Base-by-base conservation (phyloP, 139 green algal genomes). In the Pseudopediastrum boryanum region DNA sequence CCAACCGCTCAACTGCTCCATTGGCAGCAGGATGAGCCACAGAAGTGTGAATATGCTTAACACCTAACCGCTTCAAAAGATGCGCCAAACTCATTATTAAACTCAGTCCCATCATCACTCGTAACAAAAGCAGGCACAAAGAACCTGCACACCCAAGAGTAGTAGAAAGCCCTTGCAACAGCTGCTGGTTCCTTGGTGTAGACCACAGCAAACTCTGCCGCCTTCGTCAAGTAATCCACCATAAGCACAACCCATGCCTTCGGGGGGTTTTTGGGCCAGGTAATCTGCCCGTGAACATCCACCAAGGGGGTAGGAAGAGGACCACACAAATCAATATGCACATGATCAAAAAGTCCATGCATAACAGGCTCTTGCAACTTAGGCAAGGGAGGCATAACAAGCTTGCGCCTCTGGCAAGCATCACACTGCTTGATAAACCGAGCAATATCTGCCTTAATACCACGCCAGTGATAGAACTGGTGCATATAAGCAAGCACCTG, bases 391-490 rank as follows among this genome's bases (percentile, higher is more conserved):
- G n/a, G n/a, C n/a, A n/a, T n/a, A n/a, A n/a, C n/a, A n/a, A n/a
- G n/a, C n/a, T n/a, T n/a, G n/a, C n/a, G n/a, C n/a, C n/a, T n/a
- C n/a, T n/a, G n/a, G n/a, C n/a, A n/a, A n/a, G n/a, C n/a, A n/a
- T n/a, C n/a, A n/a, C n/a, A n/a, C n/a, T n/a, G n/a, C n/a, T n/a
- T n/a, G n/a, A n/a, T n/a, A n/a, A n/a, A n/a, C n/a, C n/a, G n/a
- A n/a, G n/a, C n/a, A n/a, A n/a, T n/a, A n/a, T n/a, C n/a, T n/a
- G n/a, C n/a, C n/a, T n/a, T n/a, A n/a, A n/a, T n/a, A n/a, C n/a
- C n/a, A n/a, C 3, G 75, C 75, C 64, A 82, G 33, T 82, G 44
- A 42, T 66, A 77, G 39, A 70, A 35, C 51, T 82, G 65, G 29
- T 70, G 64, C 35, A 77, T 43, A 27, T 62, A 64, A 16, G 65